Percentiles rank a stretch among this genome's conserved stretches.
Conservation (phyloP, 2,329 filamentous ascomycete species). For the Lojkania enalia region DNA sequence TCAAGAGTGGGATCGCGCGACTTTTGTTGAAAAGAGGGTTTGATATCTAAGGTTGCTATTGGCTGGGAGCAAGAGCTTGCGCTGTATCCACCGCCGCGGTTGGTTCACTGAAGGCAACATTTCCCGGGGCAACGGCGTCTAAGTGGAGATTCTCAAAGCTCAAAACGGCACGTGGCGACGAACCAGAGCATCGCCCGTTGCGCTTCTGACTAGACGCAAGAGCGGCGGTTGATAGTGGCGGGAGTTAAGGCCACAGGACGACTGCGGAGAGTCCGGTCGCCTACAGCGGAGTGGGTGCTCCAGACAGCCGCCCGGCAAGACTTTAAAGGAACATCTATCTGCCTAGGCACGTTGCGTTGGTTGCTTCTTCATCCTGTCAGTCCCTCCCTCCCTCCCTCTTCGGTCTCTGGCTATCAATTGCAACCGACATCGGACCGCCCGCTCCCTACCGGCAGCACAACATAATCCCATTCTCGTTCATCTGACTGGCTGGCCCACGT, state of each 20-base stretch:
- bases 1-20: not conserved
- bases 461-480: not conserved
- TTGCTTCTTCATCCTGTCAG: too few species aligned
- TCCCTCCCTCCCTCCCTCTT: conserved; percentile 13
- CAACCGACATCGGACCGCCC: conserved; percentile 10
- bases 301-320: conserved; percentile 1
- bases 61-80: conserved; percentile 23
- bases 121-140: conserved; percentile 27
- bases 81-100: conserved; percentile 26
- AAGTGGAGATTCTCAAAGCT: conserved; percentile 30
- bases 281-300: conserved; percentile 11
- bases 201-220: conserved; percentile 27
- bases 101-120: conserved; percentile 30
- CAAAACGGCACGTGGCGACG: conserved; percentile 27
- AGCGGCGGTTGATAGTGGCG: conserved; percentile 22
- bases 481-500: conserved; percentile 18
- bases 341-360: too few species aligned
- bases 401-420: conserved; percentile 10
- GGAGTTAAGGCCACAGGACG: conserved; percentile 27
- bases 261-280: conserved; percentile 32
- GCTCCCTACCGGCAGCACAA: not conserved
- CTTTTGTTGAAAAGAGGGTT: conserved; percentile 1
- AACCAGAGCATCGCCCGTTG: conserved; percentile 36
- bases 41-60: conserved; percentile 17
- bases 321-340: not conserved